Conservation (phyloP, 2,329 filamentous ascomycete species). For the Aspergillus pseudoviridinutans region DNA sequence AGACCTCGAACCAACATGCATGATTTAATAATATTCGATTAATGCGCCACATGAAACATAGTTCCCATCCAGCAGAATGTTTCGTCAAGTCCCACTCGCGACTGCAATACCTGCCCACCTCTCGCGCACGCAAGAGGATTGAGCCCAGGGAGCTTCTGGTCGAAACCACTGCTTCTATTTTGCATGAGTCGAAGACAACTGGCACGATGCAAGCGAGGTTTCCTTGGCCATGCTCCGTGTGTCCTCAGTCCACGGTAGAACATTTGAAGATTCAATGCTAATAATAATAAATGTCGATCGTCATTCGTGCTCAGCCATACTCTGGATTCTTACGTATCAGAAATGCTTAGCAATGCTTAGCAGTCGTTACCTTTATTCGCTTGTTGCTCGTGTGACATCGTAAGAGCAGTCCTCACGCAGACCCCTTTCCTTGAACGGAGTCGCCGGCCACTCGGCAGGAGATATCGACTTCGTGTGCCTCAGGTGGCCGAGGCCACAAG, state of each 20-base stretch:
- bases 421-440: neutral
- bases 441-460: neutral
- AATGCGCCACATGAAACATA: neutral
- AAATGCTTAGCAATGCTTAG: conserved; percentile 7
- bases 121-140: neutral
- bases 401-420: neutral
- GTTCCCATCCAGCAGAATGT: neutral
- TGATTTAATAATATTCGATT: neutral
- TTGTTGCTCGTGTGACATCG: neutral
- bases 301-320: neutral
- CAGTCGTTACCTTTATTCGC: neutral
- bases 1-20: neutral
- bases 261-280: neutral
- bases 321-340: neutral
- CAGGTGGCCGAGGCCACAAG: neutral
- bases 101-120: neutral
- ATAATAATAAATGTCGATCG: neutral
- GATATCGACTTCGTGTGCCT: neutral
- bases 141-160: neutral
- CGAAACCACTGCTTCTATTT: neutral
- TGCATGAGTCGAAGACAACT: neutral
- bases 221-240: neutral
- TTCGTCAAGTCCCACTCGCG: neutral
- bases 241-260: neutral
- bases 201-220: neutral